phyloP scores from a whole-genome alignment of 768 basidiomycete species.

The Boletus fagicola region DNA sequence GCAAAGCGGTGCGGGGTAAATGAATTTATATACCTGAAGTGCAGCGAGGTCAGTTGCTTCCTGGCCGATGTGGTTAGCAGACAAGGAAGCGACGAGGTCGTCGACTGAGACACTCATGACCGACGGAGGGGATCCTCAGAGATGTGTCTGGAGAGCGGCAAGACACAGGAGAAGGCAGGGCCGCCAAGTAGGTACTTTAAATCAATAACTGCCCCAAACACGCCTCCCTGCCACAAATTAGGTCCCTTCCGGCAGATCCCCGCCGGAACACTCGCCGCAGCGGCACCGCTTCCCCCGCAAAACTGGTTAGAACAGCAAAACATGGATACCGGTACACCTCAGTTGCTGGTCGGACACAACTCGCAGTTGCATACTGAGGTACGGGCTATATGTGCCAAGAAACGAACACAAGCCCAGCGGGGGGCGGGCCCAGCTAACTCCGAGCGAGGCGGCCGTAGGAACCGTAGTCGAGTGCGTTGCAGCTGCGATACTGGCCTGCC shows the following conservation, averaged over 20 bases:
- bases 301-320: background rate
- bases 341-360: conserved; percentile 4
- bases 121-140: background rate
- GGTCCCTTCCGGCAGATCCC: conserved; percentile 13
- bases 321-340: conserved; percentile 1
- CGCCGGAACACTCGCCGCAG: conserved; percentile 1
- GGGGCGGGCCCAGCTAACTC: background rate
- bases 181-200: conserved; percentile 12
- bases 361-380: background rate
- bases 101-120: conserved; percentile 48
- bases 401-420: background rate
- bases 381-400: background rate
- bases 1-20: conserved; percentile 18
- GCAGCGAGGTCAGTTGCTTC: conserved; percentile 50
- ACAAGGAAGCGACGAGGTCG: conserved; percentile 50
- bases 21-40: conserved; percentile 39
- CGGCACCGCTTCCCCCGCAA: background rate
- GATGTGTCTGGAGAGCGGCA: background rate
- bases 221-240: conserved; percentile 9
- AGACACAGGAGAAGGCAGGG: conserved; percentile 15
- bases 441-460: background rate
- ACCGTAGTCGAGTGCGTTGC: background rate
- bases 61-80: conserved; percentile 49
- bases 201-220: conserved; percentile 26
- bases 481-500: background rate